Evolutionary conservation across 495 filamentous ascomycete species (phyloP).

Genomic region (Daldinia bambusicola): DNA sequence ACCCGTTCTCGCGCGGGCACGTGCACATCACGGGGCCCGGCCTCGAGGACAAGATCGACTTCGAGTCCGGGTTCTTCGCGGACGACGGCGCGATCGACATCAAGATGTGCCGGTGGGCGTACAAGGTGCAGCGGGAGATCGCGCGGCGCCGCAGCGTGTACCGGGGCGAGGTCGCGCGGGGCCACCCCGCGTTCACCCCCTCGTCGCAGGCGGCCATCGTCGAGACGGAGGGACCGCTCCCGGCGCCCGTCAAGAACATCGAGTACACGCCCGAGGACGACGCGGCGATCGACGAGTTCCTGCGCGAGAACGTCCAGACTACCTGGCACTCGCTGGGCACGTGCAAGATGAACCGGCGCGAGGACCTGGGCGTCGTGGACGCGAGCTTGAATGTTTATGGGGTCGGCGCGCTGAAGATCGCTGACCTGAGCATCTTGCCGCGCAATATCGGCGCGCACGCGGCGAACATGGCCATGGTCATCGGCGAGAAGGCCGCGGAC

Average conservation of each 20-base stretch:
- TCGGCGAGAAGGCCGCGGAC: neutral
- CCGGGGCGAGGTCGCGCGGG: neutral
- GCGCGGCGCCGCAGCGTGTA: neutral
- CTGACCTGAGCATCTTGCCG: neutral
- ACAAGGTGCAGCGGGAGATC: neutral
- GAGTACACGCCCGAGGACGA: conserved; percentile 56
- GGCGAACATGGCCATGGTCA: neutral
- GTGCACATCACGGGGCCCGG: neutral
- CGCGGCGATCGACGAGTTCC: conserved; percentile 54
- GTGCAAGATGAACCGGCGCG: conserved; percentile 51
- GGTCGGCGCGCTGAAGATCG: neutral
- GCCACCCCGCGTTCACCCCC: neutral
- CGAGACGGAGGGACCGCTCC: neutral
- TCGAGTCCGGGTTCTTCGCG: neutral
- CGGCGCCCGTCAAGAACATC: neutral
- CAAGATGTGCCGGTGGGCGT: conserved; percentile 1
- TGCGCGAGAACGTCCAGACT: conserved; percentile 54
- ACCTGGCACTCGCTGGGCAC: conserved; percentile 64
- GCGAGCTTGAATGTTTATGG: neutral
- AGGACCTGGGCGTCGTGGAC: conserved; percentile 31
- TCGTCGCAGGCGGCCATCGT: neutral
- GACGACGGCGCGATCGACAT: neutral
- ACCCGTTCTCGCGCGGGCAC: neutral
- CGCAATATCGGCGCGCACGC: neutral
- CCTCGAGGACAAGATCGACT: neutral